These are phyloP conservation scores for Termitomyces sp. DNA, from an alignment of 768 basidiomycete species.

Conservation along the genomic window DNA sequence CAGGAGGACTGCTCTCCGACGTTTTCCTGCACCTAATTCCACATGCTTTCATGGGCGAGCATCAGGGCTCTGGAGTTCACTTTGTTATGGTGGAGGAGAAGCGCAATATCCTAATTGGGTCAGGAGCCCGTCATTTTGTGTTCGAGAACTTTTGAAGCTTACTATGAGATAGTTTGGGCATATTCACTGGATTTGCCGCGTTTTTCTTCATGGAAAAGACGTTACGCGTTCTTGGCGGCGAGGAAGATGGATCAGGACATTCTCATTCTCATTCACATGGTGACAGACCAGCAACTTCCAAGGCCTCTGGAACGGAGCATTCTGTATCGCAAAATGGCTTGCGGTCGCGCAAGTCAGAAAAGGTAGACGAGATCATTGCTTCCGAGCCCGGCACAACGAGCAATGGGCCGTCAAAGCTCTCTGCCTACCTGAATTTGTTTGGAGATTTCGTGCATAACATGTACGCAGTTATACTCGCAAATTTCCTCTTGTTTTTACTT, in stretches of 20 bases:
- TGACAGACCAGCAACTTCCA: constrained; percentile 30
- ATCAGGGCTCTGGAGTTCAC: constrained; percentile 67
- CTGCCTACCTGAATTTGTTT: constrained; percentile 90
- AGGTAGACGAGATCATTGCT: constrained; percentile 20
- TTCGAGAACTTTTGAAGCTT: not conserved
- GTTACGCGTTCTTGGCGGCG: constrained; percentile 72
- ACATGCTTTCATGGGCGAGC: constrained; percentile 89
- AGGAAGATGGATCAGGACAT: constrained; percentile 49
- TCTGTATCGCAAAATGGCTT: constrained; percentile 44
- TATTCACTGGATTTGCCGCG: constrained; percentile 83
- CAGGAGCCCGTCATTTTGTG: constrained; percentile 18
- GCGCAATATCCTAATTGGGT: constrained; percentile 90
- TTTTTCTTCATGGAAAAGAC: constrained; percentile 96
- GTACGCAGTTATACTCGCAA: constrained; percentile 37
- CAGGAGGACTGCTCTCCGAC: constrained; percentile 89
- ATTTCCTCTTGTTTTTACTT: constrained; percentile 11
- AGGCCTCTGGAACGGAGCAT: constrained; percentile 46
- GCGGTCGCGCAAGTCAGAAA: constrained; percentile 41
- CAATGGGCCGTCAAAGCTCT: constrained; percentile 72
- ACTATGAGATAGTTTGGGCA: constrained; percentile 52
- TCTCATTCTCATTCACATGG: constrained; percentile 63
- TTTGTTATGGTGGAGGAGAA: constrained; percentile 88
- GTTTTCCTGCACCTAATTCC: constrained; percentile 91
- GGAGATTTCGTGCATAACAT: constrained; percentile 96
- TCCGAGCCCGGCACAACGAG: constrained; percentile 25